Percentiles rank a stretch among this genome's conserved stretches.
phyloP scores from a whole-genome alignment of 805 yeast species.

The Wickerhamiella brachini region DNA sequence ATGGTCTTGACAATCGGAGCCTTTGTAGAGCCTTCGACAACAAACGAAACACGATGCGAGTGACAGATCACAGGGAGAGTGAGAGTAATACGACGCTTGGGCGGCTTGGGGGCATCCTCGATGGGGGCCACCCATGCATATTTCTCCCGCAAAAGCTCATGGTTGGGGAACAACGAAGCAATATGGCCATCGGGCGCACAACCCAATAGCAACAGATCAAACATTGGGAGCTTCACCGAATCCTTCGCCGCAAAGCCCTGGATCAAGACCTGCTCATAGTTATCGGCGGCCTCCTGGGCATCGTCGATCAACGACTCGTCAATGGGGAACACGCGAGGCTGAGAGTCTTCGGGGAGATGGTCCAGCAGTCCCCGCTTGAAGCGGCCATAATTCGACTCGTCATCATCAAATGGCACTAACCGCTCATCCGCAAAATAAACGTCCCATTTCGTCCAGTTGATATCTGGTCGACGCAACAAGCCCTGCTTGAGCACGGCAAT shows the following conservation, averaged over 20 bases:
- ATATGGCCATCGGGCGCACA: slow-evolving; percentile 99
- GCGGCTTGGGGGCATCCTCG: slow-evolving; percentile 81
- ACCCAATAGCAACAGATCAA: slow-evolving; percentile 80
- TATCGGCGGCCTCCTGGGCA: slow-evolving; percentile 82
- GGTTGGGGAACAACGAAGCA: slow-evolving; percentile 91
- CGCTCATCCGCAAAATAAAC: slow-evolving; percentile 94
- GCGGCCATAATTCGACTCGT: slow-evolving; percentile 80
- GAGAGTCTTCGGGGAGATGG: slow-evolving; percentile 35
- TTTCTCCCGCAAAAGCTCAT: slow-evolving; percentile 74
- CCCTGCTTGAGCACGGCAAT: slow-evolving; percentile 82
- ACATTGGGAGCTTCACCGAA: slow-evolving; percentile 88
- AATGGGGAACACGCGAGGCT: slow-evolving; percentile 71
- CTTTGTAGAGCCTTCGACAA: slow-evolving; percentile 91
- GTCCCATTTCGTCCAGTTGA: slow-evolving; percentile 92
- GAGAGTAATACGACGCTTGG: slow-evolving; percentile 70
- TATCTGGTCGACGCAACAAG: slow-evolving; percentile 54
- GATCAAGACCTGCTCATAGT: slow-evolving; percentile 73
- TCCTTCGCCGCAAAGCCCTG: slow-evolving; percentile 92
- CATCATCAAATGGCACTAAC: slow-evolving; percentile 71
- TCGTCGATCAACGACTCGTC: slow-evolving; percentile 52
- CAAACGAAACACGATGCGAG: slow-evolving; percentile 83
- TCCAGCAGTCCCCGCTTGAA: slow-evolving; percentile 76
- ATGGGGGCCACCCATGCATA: slow-evolving; percentile 94
- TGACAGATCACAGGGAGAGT: slow-evolving; percentile 93
- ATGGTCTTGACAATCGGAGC: slow-evolving; percentile 84